Conservation (phyloP, 768 basidiomycete genomes). For the Phylloporus rhodoxanthus region DNA sequence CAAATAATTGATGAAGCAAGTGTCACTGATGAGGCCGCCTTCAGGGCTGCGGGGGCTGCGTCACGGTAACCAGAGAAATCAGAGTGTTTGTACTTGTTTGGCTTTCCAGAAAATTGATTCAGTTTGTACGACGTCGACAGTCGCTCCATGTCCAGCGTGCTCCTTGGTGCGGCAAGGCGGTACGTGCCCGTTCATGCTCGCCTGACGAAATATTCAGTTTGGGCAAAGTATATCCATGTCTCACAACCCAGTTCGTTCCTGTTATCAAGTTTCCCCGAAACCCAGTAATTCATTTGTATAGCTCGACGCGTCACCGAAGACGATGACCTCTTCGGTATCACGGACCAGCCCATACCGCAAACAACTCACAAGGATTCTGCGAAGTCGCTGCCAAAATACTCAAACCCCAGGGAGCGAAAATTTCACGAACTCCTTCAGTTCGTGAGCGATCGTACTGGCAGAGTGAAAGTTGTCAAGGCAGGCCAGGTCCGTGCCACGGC, state of each 20-base stretch:
- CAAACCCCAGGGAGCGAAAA: constrained; percentile 15
- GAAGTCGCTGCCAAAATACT: neutral
- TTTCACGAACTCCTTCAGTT: constrained; percentile 24
- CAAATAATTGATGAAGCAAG: too few species aligned
- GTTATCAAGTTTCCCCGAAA: neutral
- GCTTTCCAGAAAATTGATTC: neutral
- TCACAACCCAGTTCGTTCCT: constrained; percentile 22
- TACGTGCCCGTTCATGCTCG: constrained; percentile 2
- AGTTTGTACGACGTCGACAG: neutral
- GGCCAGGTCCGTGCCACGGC: constrained; percentile 40
- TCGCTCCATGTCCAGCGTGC: constrained; percentile 13
- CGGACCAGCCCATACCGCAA: constrained; percentile 2
- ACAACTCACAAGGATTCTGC: neutral
- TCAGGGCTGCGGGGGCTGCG: too few species aligned
- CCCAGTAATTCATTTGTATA: constrained; percentile 7
- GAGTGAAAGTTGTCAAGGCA: constrained; percentile 23
- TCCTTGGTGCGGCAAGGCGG: constrained; percentile 12
- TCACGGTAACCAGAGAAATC: too few species aligned
- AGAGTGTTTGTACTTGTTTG: constrained; percentile 12
- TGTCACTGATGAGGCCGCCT: too few species aligned
- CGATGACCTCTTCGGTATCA: constrained; percentile 9
- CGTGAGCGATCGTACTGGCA: constrained; percentile 26
- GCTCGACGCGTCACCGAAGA: constrained; percentile 10
- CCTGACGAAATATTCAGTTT: constrained; percentile 4
- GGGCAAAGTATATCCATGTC: constrained; percentile 13